Percentiles rank a stretch among this genome's conserved stretches.
These are phyloP conservation scores for Symbiodinium natans DNA, from an alignment of 73 alveolate genomes.

Conservation along the genomic window DNA sequence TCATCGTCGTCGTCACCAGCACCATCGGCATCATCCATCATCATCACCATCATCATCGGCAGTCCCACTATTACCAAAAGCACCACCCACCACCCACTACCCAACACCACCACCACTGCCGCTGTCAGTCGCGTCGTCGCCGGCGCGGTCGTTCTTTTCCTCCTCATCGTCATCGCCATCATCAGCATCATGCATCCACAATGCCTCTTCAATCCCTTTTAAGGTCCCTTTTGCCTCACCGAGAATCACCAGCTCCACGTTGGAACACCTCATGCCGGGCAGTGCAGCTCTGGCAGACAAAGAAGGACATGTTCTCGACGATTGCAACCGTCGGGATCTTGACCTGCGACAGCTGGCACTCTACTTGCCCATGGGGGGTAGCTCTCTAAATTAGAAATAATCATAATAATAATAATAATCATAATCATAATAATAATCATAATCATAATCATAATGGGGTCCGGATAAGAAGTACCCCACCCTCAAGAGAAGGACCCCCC, in stretches of 20 bases:
- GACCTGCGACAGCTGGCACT: not conserved
- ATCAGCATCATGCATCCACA: no score
- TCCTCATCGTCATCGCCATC: no score
- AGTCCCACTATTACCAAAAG: no score
- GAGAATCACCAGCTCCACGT: slow-evolving; percentile 7
- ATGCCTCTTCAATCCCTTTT: no score
- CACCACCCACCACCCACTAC: no score
- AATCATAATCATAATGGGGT: not conserved
- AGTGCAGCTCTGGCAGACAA: slow-evolving; percentile 51
- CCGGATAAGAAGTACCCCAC: not conserved
- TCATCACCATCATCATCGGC: no score
- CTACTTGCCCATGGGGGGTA: not conserved
- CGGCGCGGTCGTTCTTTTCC: no score
- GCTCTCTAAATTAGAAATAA: not conserved
- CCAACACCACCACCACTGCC: no score
- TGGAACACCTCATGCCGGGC: slow-evolving; percentile 72
- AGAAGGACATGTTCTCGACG: slow-evolving; percentile 91
- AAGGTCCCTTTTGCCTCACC: no score
- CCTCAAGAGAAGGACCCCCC: not conserved
- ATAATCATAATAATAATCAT: not conserved
- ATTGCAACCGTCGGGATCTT: slow-evolving; percentile 84
- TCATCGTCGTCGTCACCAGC: no score
- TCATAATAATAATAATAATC: not conserved
- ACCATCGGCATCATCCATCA: no score
- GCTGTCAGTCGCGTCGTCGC: no score